phyloP scores from a whole-genome alignment of 2,329 filamentous ascomycete genomes.

The Leptographium galeiforme region DNA sequence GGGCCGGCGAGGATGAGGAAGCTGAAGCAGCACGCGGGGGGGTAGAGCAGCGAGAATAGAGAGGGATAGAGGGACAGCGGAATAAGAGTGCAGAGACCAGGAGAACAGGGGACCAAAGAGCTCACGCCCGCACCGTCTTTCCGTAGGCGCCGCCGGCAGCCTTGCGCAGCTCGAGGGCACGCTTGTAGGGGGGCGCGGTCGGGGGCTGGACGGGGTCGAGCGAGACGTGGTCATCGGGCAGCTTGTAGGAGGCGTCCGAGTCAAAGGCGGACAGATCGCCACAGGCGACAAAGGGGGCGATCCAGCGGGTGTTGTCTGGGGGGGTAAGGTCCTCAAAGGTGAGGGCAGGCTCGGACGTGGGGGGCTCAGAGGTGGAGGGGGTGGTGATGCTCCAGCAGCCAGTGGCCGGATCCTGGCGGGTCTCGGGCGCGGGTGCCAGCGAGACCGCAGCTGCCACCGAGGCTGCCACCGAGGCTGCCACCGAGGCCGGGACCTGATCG shows the following conservation, averaged over 20 bases:
- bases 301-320: conserved; percentile 47
- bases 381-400: conserved; percentile 25
- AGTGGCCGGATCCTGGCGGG: conserved; percentile 31
- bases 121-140: conserved; percentile 35
- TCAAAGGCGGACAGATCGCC: conserved; percentile 91
- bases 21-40: not conserved
- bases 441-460: not conserved
- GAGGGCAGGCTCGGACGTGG: conserved; percentile 15
- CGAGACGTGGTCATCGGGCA: conserved; percentile 75
- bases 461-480: not conserved
- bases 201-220: conserved; percentile 90
- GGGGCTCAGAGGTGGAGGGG: not conserved
- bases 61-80: not conserved
- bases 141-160: conserved; percentile 63
- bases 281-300: conserved; percentile 93
- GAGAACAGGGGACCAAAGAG: not conserved
- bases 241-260: conserved; percentile 83
- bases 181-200: conserved; percentile 88
- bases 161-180: conserved; percentile 73
- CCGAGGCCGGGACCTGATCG: not conserved
- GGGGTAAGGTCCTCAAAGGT: conserved; percentile 31
- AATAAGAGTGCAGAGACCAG: no score
- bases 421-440: conserved; percentile 18
- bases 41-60: not conserved
- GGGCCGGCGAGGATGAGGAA: not conserved